Conservation (phyloP, 2,329 filamentous ascomycete species). For the Fusarium domesticum region DNA sequence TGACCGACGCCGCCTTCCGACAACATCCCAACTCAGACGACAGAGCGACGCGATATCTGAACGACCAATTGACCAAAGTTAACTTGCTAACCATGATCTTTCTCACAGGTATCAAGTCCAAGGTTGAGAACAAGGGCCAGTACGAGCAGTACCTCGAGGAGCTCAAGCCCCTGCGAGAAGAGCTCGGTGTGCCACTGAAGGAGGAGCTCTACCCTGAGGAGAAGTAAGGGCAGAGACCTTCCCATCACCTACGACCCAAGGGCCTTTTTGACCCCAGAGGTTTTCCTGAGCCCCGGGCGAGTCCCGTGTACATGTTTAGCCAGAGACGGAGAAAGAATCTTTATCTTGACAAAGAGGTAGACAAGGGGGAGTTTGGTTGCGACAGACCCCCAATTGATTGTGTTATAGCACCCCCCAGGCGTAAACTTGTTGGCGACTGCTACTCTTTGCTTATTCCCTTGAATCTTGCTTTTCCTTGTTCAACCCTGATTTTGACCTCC, state of each 20-base stretch:
- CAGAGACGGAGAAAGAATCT: conserved; percentile 13
- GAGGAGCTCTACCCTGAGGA: conserved; percentile 83
- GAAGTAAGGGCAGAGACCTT: conserved; percentile 38
- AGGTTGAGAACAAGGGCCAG: conserved; percentile 97
- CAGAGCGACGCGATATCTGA: conserved; percentile 3
- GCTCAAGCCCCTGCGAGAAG: conserved; percentile 88
- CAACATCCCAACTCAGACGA: background rate
- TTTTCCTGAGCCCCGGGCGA: conserved; percentile 21
- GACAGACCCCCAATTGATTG: conserved; percentile 33
- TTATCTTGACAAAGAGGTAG: conserved; percentile 29
- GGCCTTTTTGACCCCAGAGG: conserved; percentile 10
- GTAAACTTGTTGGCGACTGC: conserved; percentile 21
- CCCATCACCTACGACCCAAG: background rate
- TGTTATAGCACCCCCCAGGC: conserved; percentile 30
- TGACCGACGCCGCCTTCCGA: conserved; percentile 7
- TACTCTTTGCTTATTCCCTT: conserved; percentile 22
- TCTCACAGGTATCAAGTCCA: conserved; percentile 86
- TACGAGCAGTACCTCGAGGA: conserved; percentile 95
- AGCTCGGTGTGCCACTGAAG: conserved; percentile 87
- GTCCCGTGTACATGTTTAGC: conserved; percentile 39
- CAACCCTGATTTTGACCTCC: background rate
- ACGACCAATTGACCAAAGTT: background rate
- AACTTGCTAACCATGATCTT: conserved; percentile 18
- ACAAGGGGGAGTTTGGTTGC: conserved; percentile 30
- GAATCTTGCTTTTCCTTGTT: conserved; percentile 18